Base-by-base conservation (phyloP, 1,284 basidiomycete genomes). In the Ganoderma lingzhi region DNA sequence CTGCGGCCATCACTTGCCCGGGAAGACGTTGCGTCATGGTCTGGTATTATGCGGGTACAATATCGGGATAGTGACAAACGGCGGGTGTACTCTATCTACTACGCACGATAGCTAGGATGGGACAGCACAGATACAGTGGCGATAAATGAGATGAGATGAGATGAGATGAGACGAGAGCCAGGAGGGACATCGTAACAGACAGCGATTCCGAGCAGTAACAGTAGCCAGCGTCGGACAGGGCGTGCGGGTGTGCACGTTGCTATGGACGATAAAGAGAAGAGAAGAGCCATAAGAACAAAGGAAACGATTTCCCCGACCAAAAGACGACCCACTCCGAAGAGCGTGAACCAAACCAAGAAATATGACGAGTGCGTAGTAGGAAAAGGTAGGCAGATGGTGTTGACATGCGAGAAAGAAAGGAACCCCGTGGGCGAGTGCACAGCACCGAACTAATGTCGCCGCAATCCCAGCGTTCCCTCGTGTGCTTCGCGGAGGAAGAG, bases 61-160 rank as follows among this genome's bases (percentile, higher is more conserved):
- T 73, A 71, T 48, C 65, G 62, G 60, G 63, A 30, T 70, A 73
- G 65, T 45, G 65, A 71, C 66, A 64, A 67, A 64, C 68, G 61
- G 55, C 62, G 69, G 65, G 62, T 68, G 67, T 71, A 73, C 70
- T 70, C 69, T 73, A 71, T 66, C 68, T 70, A 71, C 70, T 73
- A 71, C 70, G 68, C 69, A 45, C 62, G 66, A 67, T 70, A 63
- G 66, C 66, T 73, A 71, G 67, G 68, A 67, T 71, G 72, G 67
- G 68, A 71, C 65, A 71, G 70, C 72, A 61, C 60, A 67, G 44
- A 66, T 71, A 71, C 70, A 73, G 44, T 65, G 66, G 39, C 63
- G 56, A 48, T 48, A 69, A 63, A 70, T 64, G 68, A 48, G 45
- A 48, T 48, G 45, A 44, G 42, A 48, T 48, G 45, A 69, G 62